Base-by-base conservation (phyloP, 768 basidiomycete species). In the Scleroderma citrinum region DNA sequence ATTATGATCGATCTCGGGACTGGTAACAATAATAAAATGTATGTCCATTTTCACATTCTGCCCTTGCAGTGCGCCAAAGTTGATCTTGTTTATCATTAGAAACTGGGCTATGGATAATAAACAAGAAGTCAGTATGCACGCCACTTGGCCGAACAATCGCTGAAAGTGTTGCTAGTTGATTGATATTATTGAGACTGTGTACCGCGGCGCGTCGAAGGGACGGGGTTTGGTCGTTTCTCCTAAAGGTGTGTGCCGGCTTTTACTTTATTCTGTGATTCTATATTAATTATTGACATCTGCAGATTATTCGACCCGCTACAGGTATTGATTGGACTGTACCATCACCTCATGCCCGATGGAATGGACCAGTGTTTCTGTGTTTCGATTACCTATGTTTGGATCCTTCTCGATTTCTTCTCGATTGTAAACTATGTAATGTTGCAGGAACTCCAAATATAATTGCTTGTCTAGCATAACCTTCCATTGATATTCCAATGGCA, bases 1-100 rank as follows among this genome's bases (percentile, higher is more conserved):
- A 98, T 98, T 71, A 98, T 98, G 95, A 97, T 99, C 62, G 96
- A 97, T 80, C 71, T 98, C 56, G 94, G 93, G n/a, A 98, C 94
- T 44, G 94, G 94, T 75, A 96, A 98, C 70, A 97, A 97, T 71
- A 97, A 97, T 71, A 97, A 98, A 74, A 96, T 96, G 93, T 94
- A 50, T 56, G 91, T 75, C 3, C 16, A 11, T 14, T 21, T 36
- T 29, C 26, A 29, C 26, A 29, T 29, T 29, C 26, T 34, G 29
- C n/a, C 46, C 23, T 23, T 46, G 23, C 17, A 17, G 4, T 3
- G 37, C 7, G 3, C 8, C 2, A 2, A 38, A 3, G 19, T 34
- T 35, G 8, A 20, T 12, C 20, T 21, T 2, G 2, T 20, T 37
- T 37, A 6, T 40, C n/a, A 40, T 39, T 58, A 97, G 96, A 68